A percentile compares a stretch with the other conserved stretches of the same genome.
Conservation (phyloP, 2,329 filamentous ascomycete species). For the Paraconiothyrium brasiliense region DNA sequence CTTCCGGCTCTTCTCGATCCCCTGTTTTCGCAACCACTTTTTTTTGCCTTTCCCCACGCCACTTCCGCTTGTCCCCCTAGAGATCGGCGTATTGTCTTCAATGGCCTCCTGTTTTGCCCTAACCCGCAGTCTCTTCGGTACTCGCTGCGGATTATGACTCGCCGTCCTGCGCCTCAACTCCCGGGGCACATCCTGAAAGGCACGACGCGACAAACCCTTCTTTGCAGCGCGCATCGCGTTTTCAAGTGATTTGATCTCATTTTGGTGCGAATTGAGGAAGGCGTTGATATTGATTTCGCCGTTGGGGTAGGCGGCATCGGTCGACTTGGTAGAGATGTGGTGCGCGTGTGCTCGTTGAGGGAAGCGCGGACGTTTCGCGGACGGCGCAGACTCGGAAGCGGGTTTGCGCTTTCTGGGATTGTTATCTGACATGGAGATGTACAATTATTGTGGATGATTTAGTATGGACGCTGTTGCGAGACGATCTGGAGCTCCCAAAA, state of each 20-base stretch:
- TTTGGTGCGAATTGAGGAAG: constrained; percentile 86
- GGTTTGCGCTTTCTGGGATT: constrained; percentile 31
- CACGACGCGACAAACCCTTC: constrained; percentile 69
- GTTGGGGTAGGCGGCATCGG: constrained; percentile 64
- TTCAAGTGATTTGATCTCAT: constrained; percentile 87
- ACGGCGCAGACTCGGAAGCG: constrained; percentile 2
- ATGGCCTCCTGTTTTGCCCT: constrained; percentile 78
- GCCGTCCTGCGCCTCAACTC: constrained; percentile 86
- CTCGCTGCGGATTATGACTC: constrained; percentile 91
- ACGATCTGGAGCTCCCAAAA: constrained; percentile 5
- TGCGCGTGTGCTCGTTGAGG: constrained; percentile 32
- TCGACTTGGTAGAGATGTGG: constrained; percentile 41
- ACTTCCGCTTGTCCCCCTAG: constrained; percentile 71
- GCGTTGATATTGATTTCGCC: constrained; percentile 86
- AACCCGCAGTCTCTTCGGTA: constrained; percentile 78
- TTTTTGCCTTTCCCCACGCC: constrained; percentile 56
- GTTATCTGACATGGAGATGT: constrained; percentile 22
- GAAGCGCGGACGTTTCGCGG: constrained; percentile 39
- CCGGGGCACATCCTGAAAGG: constrained; percentile 90
- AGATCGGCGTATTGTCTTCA: constrained; percentile 89
- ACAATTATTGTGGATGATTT: neutral
- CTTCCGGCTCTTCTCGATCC: constrained; percentile 73
- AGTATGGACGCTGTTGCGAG: neutral
- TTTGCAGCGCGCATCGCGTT: constrained; percentile 81
- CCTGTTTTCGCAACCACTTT: constrained; percentile 74